Evolutionary conservation across 2,329 filamentous ascomycete species (phyloP).

Genomic region (Xylaria sp.): DNA sequence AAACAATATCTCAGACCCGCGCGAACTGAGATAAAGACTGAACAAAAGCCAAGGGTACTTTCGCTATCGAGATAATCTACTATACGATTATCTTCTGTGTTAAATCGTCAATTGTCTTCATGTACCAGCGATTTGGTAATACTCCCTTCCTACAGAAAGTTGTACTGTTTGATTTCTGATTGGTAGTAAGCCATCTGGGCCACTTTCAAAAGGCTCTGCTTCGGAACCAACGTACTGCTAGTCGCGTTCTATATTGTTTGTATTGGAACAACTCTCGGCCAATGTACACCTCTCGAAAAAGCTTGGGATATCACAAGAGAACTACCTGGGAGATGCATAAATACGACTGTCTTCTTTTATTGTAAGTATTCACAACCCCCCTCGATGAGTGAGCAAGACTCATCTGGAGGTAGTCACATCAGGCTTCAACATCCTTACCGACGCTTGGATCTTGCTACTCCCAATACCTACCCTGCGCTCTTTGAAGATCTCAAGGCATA

Average conservation of each 20-base stretch:
- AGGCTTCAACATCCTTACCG: constrained; percentile 59
- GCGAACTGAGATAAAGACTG: not conserved
- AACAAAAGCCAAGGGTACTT: constrained; percentile 30
- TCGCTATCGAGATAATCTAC: constrained; percentile 56
- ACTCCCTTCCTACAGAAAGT: not conserved
- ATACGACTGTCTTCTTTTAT: constrained; percentile 56
- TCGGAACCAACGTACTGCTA: constrained; percentile 53
- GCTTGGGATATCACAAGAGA: constrained; percentile 54
- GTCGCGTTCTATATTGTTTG: constrained; percentile 56
- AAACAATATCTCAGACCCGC: too few relatives aligned
- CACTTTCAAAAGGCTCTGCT: constrained; percentile 49
- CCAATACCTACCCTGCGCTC: constrained; percentile 58
- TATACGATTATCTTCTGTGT: constrained; percentile 54
- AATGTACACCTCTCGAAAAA: constrained; percentile 56
- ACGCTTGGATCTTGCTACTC: constrained; percentile 58
- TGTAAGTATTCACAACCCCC: constrained; percentile 45
- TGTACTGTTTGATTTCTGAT: not conserved
- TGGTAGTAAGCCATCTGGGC: constrained; percentile 39
- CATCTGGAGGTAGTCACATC: constrained; percentile 51
- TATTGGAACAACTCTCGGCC: constrained; percentile 53
- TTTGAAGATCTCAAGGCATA: constrained; percentile 59
- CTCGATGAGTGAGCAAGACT: not conserved
- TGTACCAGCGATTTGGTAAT: constrained; percentile 59
- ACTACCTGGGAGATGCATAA: constrained; percentile 54
- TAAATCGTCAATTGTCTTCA: constrained; percentile 59